Percentiles rank a stretch among this genome's conserved stretches.
Evolutionary conservation across 2,329 filamentous ascomycete genomes (phyloP).

Genomic region (Fusarium miscanthi): DNA sequence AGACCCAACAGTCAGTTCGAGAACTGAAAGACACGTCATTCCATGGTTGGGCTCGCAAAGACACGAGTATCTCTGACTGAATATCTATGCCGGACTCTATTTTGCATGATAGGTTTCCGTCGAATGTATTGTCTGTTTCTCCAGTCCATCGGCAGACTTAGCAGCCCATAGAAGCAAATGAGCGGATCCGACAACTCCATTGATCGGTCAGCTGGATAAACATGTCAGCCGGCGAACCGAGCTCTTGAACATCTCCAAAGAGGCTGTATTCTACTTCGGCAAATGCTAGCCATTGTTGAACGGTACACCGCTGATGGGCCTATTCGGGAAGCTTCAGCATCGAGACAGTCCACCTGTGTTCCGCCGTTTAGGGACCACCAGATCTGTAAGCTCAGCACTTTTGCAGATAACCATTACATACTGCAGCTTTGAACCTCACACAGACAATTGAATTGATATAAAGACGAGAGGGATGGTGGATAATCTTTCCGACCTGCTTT

Average conservation of each 20-base stretch:
- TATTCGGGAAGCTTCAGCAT: background rate
- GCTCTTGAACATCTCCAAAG: background rate
- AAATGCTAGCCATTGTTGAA: background rate
- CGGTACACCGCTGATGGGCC: rapidly evolving
- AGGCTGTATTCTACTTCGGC: background rate
- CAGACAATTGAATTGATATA: background rate
- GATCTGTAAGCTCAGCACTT: background rate
- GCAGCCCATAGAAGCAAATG: rapidly evolving
- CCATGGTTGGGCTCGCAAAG: too few species aligned
- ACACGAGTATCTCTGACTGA: background rate
- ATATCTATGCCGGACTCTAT: background rate
- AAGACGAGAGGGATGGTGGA: background rate
- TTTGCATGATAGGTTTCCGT: background rate
- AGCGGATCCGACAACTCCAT: background rate
- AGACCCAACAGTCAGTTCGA: too few species aligned
- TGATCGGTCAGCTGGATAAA: background rate
- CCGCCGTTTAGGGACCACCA: background rate
- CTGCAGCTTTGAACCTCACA: background rate
- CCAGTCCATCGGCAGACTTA: rapidly evolving
- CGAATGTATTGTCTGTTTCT: background rate
- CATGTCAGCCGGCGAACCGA: background rate
- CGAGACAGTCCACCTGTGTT: background rate
- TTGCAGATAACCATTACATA: background rate
- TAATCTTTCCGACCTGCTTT: background rate
- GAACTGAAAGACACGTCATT: too few species aligned